A percentile compares a stretch with the other conserved stretches of the same genome.
phyloP scores from a whole-genome alignment of 371 early-diverging fungal genomes.

The Lichtheimia hyalospora region DNA sequence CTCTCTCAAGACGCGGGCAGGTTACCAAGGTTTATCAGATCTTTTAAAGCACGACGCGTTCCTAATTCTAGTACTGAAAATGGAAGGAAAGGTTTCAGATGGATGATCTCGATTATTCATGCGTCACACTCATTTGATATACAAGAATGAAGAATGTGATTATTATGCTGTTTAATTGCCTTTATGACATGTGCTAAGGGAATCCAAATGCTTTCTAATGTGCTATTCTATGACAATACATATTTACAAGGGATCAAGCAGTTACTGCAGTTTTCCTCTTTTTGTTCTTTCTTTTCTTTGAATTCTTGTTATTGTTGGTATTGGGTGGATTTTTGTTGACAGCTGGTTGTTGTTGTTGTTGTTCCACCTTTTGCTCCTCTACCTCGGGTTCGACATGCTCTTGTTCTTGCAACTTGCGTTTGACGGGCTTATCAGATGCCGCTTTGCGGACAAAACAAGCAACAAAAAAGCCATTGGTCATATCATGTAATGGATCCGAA shows the following conservation, averaged over 20 bases:
- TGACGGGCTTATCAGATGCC: constrained; percentile 2
- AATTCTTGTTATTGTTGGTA: too few relatives aligned
- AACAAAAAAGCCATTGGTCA: constrained; percentile 87
- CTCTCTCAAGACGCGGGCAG: too few relatives aligned
- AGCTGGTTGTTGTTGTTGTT: neutral
- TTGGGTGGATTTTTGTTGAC: neutral
- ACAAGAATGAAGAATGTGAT: too few relatives aligned
- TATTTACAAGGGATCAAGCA: neutral
- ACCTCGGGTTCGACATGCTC: neutral
- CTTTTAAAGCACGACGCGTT: too few relatives aligned
- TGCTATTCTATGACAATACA: neutral
- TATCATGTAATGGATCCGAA: constrained; percentile 65
- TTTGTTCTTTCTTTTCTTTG: constrained; percentile 4
- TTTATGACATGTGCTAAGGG: too few relatives aligned
- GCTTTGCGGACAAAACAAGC: constrained; percentile 69
- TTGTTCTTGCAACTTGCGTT: neutral
- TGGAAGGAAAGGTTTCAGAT: too few relatives aligned
- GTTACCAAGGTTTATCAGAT: too few relatives aligned
- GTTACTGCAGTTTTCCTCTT: constrained; percentile 4
- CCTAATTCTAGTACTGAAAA: too few relatives aligned
- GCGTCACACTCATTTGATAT: too few relatives aligned
- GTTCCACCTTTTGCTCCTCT: neutral
- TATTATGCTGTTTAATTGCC: too few relatives aligned
- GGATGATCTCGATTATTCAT: too few relatives aligned
- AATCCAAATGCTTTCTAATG: neutral